These are phyloP conservation scores for Fusarium pseudoanthophilum DNA, from an alignment of 2,329 filamentous ascomycete species.

Conservation along the genomic window DNA sequence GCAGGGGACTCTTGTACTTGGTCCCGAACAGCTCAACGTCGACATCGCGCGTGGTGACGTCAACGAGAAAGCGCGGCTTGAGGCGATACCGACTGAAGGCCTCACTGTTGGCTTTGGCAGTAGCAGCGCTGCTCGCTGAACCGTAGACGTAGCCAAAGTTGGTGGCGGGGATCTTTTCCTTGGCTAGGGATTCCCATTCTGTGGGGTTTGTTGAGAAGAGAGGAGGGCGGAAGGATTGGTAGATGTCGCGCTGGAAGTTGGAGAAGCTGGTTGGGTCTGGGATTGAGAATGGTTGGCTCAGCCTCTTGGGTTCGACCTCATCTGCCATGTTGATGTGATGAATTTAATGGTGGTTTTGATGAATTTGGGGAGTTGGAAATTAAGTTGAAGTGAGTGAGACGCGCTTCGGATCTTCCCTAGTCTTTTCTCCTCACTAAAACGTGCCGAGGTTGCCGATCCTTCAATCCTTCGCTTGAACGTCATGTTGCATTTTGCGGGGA, in stretches of 20 bases:
- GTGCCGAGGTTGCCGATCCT: slow-evolving; percentile 14
- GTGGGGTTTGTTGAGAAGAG: slow-evolving; percentile 35
- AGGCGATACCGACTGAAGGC: slow-evolving; percentile 66
- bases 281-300: slow-evolving; percentile 15
- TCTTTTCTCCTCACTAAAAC: slow-evolving; percentile 4
- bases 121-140: slow-evolving; percentile 70
- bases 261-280: slow-evolving; percentile 36
- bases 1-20: slow-evolving; percentile 57
- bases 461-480: neutral
- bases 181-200: slow-evolving; percentile 38
- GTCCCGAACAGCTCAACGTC: slow-evolving; percentile 63
- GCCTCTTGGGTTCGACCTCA: slow-evolving; percentile 8
- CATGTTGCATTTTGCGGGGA: neutral
- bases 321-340: neutral
- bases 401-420: neutral
- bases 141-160: slow-evolving; percentile 69
- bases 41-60: slow-evolving; percentile 59
- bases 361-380: rapidly evolving
- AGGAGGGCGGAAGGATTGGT: slow-evolving; percentile 37
- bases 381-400: neutral
- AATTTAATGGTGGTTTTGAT: rapidly evolving
- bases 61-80: slow-evolving; percentile 62
- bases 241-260: slow-evolving; percentile 40
- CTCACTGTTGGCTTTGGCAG: slow-evolving; percentile 68
- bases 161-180: slow-evolving; percentile 25